Percentiles rank a stretch among this genome's conserved stretches.
Evolutionary conservation across 2,329 filamentous ascomycete species (phyloP).

Genomic region (Chaetomium strumarium): DNA sequence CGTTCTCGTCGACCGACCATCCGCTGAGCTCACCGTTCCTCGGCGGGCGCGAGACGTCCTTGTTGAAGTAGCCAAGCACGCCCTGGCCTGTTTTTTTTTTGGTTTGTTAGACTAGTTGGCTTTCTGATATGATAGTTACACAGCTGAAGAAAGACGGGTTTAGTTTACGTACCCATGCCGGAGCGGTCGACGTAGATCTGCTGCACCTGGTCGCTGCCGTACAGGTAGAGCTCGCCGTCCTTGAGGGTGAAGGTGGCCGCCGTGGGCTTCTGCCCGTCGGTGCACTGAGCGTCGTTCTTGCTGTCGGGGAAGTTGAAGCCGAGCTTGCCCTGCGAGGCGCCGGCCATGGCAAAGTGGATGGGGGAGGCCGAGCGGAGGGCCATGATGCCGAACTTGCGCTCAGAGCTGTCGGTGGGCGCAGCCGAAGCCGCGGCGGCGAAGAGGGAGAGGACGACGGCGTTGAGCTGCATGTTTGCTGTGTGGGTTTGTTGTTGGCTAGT

Average conservation of each 20-base stretch:
- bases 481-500: too few species aligned
- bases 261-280: constrained; percentile 32
- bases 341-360: constrained; percentile 42
- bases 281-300: constrained; percentile 45
- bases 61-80: constrained; percentile 46
- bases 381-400: constrained; percentile 42
- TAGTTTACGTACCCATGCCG: constrained; percentile 40
- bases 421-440: constrained; percentile 30
- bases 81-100: constrained; percentile 48
- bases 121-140: too few species aligned
- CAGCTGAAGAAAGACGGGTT: too few species aligned
- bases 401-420: constrained; percentile 26
- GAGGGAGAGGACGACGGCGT: constrained; percentile 55
- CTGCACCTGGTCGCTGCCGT: constrained; percentile 40
- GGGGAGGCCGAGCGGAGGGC: constrained; percentile 43
- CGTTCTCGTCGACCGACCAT: constrained; percentile 40
- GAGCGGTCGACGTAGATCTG: constrained; percentile 49
- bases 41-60: constrained; percentile 31
- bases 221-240: constrained; percentile 43
- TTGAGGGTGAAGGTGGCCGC: constrained; percentile 46
- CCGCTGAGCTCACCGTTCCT: constrained; percentile 40
- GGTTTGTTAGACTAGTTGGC: too few species aligned
- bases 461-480: constrained; percentile 36
- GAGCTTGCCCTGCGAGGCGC: constrained; percentile 40
- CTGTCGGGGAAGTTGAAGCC: constrained; percentile 34